phyloP scores from a whole-genome alignment of 768 basidiomycete species.

The Boletus speciosus region DNA sequence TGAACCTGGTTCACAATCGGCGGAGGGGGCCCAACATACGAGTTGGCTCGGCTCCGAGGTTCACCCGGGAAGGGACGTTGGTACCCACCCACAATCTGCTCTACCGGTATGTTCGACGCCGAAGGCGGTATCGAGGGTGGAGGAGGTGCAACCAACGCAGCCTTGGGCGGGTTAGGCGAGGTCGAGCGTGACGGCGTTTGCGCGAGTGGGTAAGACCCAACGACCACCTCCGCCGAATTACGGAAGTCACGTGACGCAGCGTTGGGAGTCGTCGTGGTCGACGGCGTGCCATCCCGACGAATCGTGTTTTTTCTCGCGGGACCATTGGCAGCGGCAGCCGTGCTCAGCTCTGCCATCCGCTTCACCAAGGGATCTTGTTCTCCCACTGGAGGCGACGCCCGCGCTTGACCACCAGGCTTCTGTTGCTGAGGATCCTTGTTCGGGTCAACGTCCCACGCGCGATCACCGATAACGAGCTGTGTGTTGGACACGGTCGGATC shows the following conservation, averaged over 20 bases:
- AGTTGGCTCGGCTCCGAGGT: conserved; percentile 53
- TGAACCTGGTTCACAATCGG: conserved; percentile 25
- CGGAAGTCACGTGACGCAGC: conserved; percentile 55
- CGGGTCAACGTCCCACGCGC: conserved; percentile 65
- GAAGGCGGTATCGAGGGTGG: conserved; percentile 32
- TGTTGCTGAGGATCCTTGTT: conserved; percentile 60
- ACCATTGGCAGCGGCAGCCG: conserved; percentile 24
- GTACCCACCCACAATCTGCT: conserved; percentile 73
- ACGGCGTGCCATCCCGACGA: conserved; percentile 27
- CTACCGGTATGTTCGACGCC: conserved; percentile 53
- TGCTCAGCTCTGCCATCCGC: conserved; percentile 56
- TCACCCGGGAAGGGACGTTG: conserved; percentile 88
- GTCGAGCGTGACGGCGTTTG: conserved; percentile 55
- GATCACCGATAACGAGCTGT: conserved; percentile 57
- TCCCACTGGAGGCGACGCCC: conserved; percentile 34
- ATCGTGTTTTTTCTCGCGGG: conserved; percentile 19
- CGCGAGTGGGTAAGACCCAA: conserved; percentile 68
- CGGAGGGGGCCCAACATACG: conserved; percentile 34
- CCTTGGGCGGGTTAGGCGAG: conserved; percentile 71
- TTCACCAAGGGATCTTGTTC: conserved; percentile 61
- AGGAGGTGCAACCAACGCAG: conserved; percentile 73
- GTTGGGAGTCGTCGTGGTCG: conserved; percentile 14
- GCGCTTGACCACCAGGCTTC: conserved; percentile 5
- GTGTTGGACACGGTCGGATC: conserved; percentile 64
- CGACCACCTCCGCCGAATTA: conserved; percentile 70